Conservation (phyloP, 257 asterid genomes). For the Solanum piurae region DNA sequence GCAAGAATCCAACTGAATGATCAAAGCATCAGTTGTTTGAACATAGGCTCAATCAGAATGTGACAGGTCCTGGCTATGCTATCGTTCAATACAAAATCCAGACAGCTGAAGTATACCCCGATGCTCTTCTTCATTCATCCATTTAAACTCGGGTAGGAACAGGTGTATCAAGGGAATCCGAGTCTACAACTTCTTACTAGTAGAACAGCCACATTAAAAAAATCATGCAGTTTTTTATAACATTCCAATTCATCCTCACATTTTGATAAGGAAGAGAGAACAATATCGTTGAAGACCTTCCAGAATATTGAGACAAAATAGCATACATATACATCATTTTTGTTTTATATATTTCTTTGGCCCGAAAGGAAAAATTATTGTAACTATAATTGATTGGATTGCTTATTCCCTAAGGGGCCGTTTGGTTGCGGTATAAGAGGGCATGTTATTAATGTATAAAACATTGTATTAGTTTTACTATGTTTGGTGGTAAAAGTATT, state of each 20-base stretch:
- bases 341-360: neutral
- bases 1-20: neutral
- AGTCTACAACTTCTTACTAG: neutral
- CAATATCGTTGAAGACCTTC: neutral
- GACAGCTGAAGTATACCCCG: neutral
- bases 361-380: neutral
- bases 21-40: neutral
- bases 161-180: neutral
- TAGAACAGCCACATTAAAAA: neutral
- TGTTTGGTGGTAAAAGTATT: too few relatives aligned
- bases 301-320: neutral
- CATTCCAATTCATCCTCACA: neutral
- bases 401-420: neutral
- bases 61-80: neutral
- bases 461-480: too few relatives aligned
- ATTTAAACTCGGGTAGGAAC: constrained; percentile 1
- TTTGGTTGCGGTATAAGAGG: too few relatives aligned
- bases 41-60: neutral
- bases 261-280: neutral
- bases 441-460: too few relatives aligned
- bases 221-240: neutral
- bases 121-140: constrained; percentile 3
- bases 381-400: neutral
- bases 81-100: neutral
- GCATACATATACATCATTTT: neutral